Base-by-base conservation (phyloP, 2,329 filamentous ascomycete genomes). In the Epichloe elymi region DNA sequence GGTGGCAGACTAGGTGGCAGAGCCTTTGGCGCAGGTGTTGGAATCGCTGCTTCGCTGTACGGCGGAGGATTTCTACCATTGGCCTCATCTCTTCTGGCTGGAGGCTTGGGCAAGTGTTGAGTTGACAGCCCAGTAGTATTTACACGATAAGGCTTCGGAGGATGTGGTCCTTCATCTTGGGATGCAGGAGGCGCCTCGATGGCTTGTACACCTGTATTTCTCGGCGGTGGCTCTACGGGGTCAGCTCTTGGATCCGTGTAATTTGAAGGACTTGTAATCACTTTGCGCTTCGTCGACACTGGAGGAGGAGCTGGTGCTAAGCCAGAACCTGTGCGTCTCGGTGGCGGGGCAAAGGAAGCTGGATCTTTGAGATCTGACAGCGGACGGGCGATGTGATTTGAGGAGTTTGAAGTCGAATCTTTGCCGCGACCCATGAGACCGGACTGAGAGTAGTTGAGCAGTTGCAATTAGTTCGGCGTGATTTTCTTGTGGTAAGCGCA, bases 311-410 rank as follows among this genome's bases (percentile, higher is more conserved):
- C 59, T 19, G 63, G 62, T 14, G 54, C 56, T 42, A 59, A 61
- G 65, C 67, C 75, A 42, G 65, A 56, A 53, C 61, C 60, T 30
- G 65, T 64, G 38, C 69, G 85, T 59, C 80, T 90, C 0, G 89
- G 89, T 26, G 89, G 89, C 23, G 88, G 87, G 2, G 79, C 88
- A 63, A 95, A 95, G 15, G 80, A 78, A 1, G 79, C 66, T 1
- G 88, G 89, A 62, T 95, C 88, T 63, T 80, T 82, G 33, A 95
- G 74, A 3, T 79, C 74, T 8, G 80, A 74, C 42, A 94, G 69
- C 1, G 89, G 88, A 15, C 74, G 73, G 35, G 77, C 68, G 43
- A 68, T 65, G 56, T 73, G 71, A 51, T 65, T 58, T 19, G 54
- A 46, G 12, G 57, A 55, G 15, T 43, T 26, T 14, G 26, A 37